These are phyloP conservation scores for Fragilaria crotonensis DNA, from an alignment of 108 stramenopile species.

Conservation along the genomic window DNA sequence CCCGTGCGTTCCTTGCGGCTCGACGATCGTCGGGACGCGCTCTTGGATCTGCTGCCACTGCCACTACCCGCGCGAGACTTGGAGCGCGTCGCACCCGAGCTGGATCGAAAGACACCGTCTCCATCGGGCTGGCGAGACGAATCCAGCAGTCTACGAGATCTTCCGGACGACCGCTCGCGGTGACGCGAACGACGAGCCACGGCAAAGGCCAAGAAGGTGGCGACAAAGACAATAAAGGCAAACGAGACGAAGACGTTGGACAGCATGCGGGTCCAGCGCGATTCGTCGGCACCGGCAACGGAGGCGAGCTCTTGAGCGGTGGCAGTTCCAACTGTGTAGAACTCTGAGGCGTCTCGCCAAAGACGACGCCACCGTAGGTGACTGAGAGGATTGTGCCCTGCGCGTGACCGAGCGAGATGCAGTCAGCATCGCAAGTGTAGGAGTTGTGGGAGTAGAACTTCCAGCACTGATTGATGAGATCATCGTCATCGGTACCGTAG, in stretches of 20 bases:
- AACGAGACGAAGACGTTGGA: conserved; percentile 70
- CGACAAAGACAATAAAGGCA: conserved; percentile 67
- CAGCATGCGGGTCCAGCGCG: conserved; percentile 48
- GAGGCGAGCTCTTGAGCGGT: not conserved
- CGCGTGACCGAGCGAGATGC: conserved; percentile 59
- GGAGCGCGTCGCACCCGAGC: conserved; percentile 17
- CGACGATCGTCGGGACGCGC: conserved; percentile 4
- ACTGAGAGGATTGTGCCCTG: conserved; percentile 64
- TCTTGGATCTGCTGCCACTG: conserved; percentile 13
- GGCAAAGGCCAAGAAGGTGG: conserved; percentile 81
- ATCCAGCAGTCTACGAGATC: conserved; percentile 53
- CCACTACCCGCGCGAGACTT: conserved; percentile 20
- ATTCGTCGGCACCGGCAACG: conserved; percentile 11
- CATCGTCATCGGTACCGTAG: conserved; percentile 73
- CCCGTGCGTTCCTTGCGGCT: conserved; percentile 1
- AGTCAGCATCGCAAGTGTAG: conserved; percentile 63
- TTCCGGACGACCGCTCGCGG: conserved; percentile 45
- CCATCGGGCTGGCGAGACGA: conserved; percentile 7
- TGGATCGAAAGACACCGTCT: conserved; percentile 29
- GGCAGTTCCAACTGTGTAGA: conserved; percentile 19
- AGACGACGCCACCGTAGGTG: conserved; percentile 46
- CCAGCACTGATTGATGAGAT: conserved; percentile 90
- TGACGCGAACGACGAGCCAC: conserved; percentile 72
- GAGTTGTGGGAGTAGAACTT: conserved; percentile 83
- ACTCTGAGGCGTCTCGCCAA: conserved; percentile 34